Percentiles rank a stretch among this genome's conserved stretches.
phyloP scores from a whole-genome alignment of 2,329 filamentous ascomycete species.

The Emydomyces testavorans region DNA sequence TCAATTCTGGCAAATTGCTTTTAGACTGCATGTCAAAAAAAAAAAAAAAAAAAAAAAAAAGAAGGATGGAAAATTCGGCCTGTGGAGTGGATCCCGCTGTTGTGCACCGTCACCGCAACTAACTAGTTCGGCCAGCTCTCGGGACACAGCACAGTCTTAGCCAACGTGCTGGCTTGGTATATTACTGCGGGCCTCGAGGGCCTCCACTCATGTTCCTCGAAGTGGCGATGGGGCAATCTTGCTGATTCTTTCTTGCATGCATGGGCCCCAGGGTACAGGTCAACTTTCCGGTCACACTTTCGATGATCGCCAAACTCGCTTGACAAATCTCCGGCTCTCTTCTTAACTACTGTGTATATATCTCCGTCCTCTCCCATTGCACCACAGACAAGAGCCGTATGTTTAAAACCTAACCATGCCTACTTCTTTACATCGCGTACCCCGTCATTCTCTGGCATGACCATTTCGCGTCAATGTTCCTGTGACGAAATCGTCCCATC shows the following conservation, averaged over 20 bases:
- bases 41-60: too few species aligned
- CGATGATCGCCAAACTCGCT: slow-evolving; percentile 6
- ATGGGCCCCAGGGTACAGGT: background rate
- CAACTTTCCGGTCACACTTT: slow-evolving; percentile 1
- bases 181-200: background rate
- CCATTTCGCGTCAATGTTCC: background rate
- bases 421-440: too few species aligned
- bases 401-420: too few species aligned
- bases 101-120: slow-evolving; percentile 2
- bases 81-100: slow-evolving; percentile 6
- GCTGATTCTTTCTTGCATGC: background rate
- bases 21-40: too few species aligned
- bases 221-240: background rate
- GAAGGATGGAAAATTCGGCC: background rate
- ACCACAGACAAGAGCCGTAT: too few species aligned
- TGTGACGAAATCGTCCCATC: background rate
- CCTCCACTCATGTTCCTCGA: background rate
- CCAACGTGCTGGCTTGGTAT: background rate
- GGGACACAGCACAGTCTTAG: background rate
- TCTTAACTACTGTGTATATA: background rate
- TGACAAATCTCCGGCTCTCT: background rate
- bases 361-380: background rate
- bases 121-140: background rate
- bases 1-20: too few species aligned
- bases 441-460: too few species aligned